Conservation (phyloP, 106 monocot species). For the Triglochin maritima region DNA sequence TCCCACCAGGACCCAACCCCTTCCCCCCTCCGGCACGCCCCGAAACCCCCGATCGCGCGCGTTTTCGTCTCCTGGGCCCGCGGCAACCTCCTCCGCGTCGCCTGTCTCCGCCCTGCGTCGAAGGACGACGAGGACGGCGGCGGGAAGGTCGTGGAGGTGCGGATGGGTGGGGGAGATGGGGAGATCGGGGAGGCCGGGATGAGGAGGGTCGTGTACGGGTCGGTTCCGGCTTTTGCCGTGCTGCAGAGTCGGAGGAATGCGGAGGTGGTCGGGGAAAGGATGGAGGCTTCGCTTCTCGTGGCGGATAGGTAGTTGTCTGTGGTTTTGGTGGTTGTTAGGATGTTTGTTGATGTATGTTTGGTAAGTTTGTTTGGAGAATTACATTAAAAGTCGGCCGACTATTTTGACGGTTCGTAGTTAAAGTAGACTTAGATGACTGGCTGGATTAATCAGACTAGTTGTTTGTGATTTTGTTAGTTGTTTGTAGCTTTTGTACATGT, state of each 20-base stretch:
- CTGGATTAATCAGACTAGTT: too few species aligned
- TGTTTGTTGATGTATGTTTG: background rate
- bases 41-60: constrained; percentile 53
- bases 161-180: constrained; percentile 30
- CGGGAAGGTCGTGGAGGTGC: constrained; percentile 57
- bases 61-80: constrained; percentile 62
- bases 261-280: constrained; percentile 23
- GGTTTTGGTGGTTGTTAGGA: background rate
- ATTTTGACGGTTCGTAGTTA: too few species aligned
- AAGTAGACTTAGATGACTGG: too few species aligned
- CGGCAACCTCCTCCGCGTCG: constrained; percentile 68
- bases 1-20: constrained; percentile 19
- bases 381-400: too few species aligned
- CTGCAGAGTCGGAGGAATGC: constrained; percentile 69
- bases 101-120: constrained; percentile 45
- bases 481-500: too few species aligned
- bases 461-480: too few species aligned
- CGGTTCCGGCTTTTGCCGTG: constrained; percentile 64
- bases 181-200: constrained; percentile 43
- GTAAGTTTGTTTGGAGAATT: too few species aligned
- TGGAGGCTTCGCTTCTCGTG: constrained; percentile 24
- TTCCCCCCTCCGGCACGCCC: constrained; percentile 48
- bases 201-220: constrained; percentile 70
- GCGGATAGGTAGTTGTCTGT: constrained; percentile 33
- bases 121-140: constrained; percentile 21